phyloP scores from a whole-genome alignment of 257 asterid genomes.

The Lycium ferocissimum region DNA sequence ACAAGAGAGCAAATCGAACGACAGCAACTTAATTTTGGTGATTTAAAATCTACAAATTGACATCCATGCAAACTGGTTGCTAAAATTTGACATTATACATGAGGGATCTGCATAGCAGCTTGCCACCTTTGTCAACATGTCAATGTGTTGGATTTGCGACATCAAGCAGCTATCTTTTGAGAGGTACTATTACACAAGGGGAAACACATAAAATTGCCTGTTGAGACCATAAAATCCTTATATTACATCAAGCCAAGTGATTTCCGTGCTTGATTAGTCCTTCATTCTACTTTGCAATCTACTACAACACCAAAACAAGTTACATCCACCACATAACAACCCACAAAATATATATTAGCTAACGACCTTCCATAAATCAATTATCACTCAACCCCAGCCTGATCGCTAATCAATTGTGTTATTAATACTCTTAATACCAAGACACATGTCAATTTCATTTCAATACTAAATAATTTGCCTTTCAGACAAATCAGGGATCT shows the following conservation, averaged over 20 bases:
- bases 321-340: background rate
- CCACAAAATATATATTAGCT: background rate
- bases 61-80: too few species aligned
- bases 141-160: too few species aligned
- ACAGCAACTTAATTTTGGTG: too few species aligned
- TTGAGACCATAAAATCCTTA: too few species aligned
- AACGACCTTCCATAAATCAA: background rate
- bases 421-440: background rate
- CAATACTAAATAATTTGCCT: background rate
- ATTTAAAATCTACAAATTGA: too few species aligned
- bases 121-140: too few species aligned
- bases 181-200: too few species aligned
- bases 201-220: too few species aligned
- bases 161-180: too few species aligned
- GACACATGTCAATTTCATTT: background rate
- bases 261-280: background rate
- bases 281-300: background rate
- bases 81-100: too few species aligned
- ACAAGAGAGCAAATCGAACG: too few species aligned
- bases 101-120: too few species aligned
- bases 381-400: background rate
- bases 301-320: background rate
- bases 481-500: background rate
- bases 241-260: background rate
- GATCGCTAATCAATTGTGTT: background rate